phyloP scores from a whole-genome alignment of 768 basidiomycete genomes.

The Lentinula sp. region DNA sequence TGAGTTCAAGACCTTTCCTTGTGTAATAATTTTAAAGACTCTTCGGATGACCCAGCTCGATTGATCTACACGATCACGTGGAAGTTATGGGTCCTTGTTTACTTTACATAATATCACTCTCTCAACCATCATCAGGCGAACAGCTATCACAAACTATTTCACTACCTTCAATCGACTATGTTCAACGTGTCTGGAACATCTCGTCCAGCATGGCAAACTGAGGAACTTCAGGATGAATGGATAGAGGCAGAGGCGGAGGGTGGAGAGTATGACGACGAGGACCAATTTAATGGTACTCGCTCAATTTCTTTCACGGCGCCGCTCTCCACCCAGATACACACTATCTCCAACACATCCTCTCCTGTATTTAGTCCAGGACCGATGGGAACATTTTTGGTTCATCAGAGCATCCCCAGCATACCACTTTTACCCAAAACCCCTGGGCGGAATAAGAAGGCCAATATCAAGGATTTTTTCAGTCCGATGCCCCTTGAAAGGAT shows the following conservation, averaged over 20 bases:
- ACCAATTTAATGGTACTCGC: constrained; percentile 42
- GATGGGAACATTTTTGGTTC: constrained; percentile 71
- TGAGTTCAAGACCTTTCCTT: too few species aligned
- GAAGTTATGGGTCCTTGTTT: not conserved
- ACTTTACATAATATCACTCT: not conserved
- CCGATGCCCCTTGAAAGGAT: constrained; percentile 83
- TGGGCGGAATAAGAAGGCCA: constrained; percentile 38
- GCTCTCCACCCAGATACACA: constrained; percentile 48
- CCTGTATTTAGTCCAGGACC: constrained; percentile 22
- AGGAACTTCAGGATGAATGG: constrained; percentile 92
- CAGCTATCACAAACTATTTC: not conserved
- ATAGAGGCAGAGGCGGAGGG: constrained; percentile 52
- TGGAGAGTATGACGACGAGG: constrained; percentile 27
- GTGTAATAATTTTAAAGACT: too few species aligned
- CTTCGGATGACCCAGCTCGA: not conserved
- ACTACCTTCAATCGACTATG: constrained; percentile 1
- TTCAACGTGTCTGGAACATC: constrained; percentile 9
- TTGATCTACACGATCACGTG: constrained; percentile 1
- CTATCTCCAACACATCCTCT: constrained; percentile 26
- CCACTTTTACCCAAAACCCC: constrained; percentile 65
- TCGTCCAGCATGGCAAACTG: constrained; percentile 78
- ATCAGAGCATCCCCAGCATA: constrained; percentile 54
- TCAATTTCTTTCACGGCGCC: constrained; percentile 57
- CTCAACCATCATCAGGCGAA: not conserved
- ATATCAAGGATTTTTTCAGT: constrained; percentile 81